Percentiles rank a stretch among this genome's conserved stretches.
Conservation (phyloP, 2,329 filamentous ascomycete species). For the Reticulascus tulasneorum region DNA sequence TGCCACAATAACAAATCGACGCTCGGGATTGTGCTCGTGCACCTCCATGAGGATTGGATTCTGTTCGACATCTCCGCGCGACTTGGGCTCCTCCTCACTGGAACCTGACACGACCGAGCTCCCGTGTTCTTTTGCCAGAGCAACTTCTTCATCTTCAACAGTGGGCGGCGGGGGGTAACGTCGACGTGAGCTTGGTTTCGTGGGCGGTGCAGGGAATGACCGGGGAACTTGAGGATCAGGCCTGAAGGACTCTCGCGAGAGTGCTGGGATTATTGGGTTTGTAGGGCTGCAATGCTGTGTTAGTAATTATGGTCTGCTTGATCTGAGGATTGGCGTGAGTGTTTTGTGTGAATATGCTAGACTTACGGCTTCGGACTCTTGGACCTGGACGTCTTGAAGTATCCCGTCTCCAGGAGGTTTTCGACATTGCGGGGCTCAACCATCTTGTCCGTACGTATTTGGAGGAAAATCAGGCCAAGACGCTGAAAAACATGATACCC, state of each 20-base stretch:
- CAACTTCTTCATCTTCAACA: constrained; percentile 65
- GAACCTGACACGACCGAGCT: constrained; percentile 19
- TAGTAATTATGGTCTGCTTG: neutral
- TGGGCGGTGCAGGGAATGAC: constrained; percentile 16
- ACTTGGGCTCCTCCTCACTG: constrained; percentile 51
- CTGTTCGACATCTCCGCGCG: constrained; percentile 65
- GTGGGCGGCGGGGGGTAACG: constrained; percentile 57
- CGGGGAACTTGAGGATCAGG: constrained; percentile 5
- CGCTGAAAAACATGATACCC: too few species aligned
- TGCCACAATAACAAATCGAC: constrained; percentile 59
- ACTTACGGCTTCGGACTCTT: constrained; percentile 31
- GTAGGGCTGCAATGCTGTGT: too few species aligned
- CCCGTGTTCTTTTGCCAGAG: constrained; percentile 58
- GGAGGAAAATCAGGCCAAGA: too few species aligned
- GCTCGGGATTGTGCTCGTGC: constrained; percentile 55
- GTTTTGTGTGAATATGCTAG: neutral
- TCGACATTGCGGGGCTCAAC: constrained; percentile 40
- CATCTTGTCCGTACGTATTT: too few species aligned
- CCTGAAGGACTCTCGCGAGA: constrained; percentile 2
- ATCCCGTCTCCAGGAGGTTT: constrained; percentile 44
- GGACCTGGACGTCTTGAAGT: constrained; percentile 45
- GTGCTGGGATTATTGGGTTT: too few species aligned
- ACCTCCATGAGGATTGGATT: constrained; percentile 63
- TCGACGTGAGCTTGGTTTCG: constrained; percentile 14
- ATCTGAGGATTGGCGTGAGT: neutral